Evolutionary conservation across 2,329 filamentous ascomycete species (phyloP).

Genomic region (Colletotrichum theobromicola): DNA sequence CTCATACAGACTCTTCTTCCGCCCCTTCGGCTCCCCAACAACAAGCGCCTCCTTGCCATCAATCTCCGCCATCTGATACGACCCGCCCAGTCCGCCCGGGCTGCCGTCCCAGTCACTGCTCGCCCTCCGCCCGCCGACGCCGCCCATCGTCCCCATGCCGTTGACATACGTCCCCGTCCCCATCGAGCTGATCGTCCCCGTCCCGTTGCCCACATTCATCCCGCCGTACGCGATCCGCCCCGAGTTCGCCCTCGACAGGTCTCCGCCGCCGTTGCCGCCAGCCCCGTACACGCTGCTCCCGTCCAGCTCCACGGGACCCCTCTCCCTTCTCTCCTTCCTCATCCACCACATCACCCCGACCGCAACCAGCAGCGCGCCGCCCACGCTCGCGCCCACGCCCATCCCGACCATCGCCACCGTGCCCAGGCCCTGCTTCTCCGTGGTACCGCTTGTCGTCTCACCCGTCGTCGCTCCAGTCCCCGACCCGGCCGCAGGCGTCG

Average conservation of each 20-base stretch:
- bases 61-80: slow-evolving; percentile 16
- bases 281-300: neutral
- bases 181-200: slow-evolving; percentile 13
- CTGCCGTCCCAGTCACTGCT: slow-evolving; percentile 13
- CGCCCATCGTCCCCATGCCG: neutral
- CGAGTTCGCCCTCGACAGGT: neutral
- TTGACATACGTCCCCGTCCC: slow-evolving; percentile 7
- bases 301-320: neutral
- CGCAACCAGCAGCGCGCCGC: slow-evolving; percentile 9
- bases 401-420: slow-evolving; percentile 4
- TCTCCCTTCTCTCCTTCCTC: neutral
- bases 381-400: slow-evolving; percentile 10
- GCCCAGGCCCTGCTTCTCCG: neutral
- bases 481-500: neutral
- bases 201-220: neutral
- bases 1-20: slow-evolving; percentile 17
- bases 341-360: slow-evolving; percentile 13
- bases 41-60: slow-evolving; percentile 12
- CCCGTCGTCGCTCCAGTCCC: neutral
- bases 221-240: slow-evolving; percentile 2
- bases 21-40: neutral
- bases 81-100: neutral
- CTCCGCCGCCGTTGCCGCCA: neutral
- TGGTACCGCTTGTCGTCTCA: neutral
- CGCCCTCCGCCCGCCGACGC: neutral